Evolutionary conservation across 371 early-diverging fungal genomes (phyloP).

Genomic region (Apophysomyces sp.): DNA sequence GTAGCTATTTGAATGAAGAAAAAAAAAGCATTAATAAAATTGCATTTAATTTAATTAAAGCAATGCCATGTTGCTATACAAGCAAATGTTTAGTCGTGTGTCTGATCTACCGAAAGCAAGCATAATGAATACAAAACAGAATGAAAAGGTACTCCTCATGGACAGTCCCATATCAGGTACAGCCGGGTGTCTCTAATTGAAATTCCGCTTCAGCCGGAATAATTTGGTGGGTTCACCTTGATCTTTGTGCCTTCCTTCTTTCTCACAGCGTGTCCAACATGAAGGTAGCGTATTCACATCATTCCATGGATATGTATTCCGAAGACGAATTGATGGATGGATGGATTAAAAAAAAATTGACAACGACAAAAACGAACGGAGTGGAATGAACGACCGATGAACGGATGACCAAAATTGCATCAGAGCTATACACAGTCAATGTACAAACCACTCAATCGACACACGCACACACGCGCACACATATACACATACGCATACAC

Average conservation of each 20-base stretch:
- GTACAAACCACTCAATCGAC: too few relatives aligned
- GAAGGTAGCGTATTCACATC: not conserved
- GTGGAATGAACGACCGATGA: not conserved
- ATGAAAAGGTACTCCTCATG: too few relatives aligned
- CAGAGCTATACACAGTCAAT: not conserved
- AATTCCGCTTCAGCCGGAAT: not conserved
- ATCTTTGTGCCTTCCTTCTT: not conserved
- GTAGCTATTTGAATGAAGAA: not conserved
- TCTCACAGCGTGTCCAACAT: constrained; percentile 1
- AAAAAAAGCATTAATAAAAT: constrained; percentile 1
- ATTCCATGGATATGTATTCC: not conserved
- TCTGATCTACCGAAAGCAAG: too few relatives aligned
- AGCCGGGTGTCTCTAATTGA: not conserved
- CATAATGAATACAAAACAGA: too few relatives aligned
- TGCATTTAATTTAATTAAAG: not conserved
- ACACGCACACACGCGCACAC: not conserved
- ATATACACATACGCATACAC: too few relatives aligned
- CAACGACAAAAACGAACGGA: not conserved
- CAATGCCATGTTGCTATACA: not conserved
- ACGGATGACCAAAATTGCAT: too few relatives aligned
- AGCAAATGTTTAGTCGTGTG: too few relatives aligned
- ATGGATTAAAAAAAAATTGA: not conserved
- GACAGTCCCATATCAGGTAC: too few relatives aligned
- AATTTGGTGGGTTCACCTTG: not conserved
- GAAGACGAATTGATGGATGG: not conserved